Evolutionary conservation across 2,329 filamentous ascomycete genomes (phyloP), one percentile per base, ranked within the genome.

Genomic region (Neofusicoccum umdonicola): DNA sequence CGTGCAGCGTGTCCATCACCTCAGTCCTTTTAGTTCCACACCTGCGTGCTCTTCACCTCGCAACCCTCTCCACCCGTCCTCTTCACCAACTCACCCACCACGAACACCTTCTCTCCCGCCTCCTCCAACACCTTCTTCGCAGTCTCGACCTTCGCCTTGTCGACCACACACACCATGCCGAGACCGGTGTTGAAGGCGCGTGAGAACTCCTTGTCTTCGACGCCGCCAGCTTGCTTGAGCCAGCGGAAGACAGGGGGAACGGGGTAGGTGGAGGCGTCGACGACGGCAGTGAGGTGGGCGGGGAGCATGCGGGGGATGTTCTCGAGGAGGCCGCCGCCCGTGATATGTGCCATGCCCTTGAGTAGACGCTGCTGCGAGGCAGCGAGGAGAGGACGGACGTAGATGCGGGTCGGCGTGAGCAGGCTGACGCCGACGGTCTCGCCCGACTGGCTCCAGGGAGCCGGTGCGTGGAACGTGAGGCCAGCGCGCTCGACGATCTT

Each of bases 311-410:
- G 89, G 35, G 95, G 95, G 31, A 99, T 90, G 77, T 99, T 99
- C 80, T 99, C 95, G 17, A 90, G 83, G 19, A 99, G 85, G 11
- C 95, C 95, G 67, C 95, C 95, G 58, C 95, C 95, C 0, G 95
- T 99, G 80, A 99, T 98, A 80, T 99, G 95, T 11, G 95, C 91
- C 77, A 98, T 90, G 62, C 95, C 95, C 81, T 97, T 96, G 77
- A 98, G 83, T 45, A 92, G 81, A 9, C 83, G 80, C 68, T 84
- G 82, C 54, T 85, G 79, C 4, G 82, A 75, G 0, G 90, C 85
- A 56, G 87, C 84, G 9, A 98, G 85, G 22, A 96, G 80, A 39
- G 90, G 84, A 76, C 90, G 90, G 72, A 98, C 95, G 79, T 99
- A 99, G 76, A 99, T 97, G 69, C 90, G 87, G 1, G 95, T 99